Base-by-base conservation (phyloP, 129 eudicot genomes). In the Tagetes patula region DNA sequence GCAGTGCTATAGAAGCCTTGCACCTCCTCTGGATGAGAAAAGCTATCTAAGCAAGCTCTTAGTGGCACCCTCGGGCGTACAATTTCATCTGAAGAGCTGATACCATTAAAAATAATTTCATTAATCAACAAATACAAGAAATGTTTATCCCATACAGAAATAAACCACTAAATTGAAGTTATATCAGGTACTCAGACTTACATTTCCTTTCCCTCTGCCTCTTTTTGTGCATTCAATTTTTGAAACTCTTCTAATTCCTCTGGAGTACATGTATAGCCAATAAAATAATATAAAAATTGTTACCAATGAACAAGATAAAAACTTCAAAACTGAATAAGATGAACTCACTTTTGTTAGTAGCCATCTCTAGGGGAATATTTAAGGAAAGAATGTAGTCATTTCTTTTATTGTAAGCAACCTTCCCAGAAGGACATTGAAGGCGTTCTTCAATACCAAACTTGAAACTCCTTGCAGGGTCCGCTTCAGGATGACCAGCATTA, bases 381-480 rank as follows among this genome's bases (percentile, higher is more conserved):
- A 95, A 83, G 11, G 99, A 90, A 40, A 95, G 96, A 74, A 88
- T 88, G 79, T 85, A 95, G 78, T 95, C 99, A 49, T 72, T 69
- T 71, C 99, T 82, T 76, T 62, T 86, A 77, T 90, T 91, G 76
- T 88, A 95, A 62, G 97, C 85, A 83, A 95, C 99, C 78, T 86
- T 95, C 40, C 99, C 99, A 13, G 99, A 95, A 13, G 96, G 84
- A 39, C 99, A 95, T 75, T 85, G 87, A 75, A 95, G 71, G 58
- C 97, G 85, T 73, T 95, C 99, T 84, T 95, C 99, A 82, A 95
- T 84, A 34, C 99, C 99, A 75, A 95, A 95, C 84, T 90, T 95
- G 80, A 95, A 88, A 65, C 90, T 84, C 79, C 94, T 90, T 59
- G 96, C 86, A 39, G 99, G 97, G 75, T 95, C 99, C 80, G 82